Conservation (phyloP, 2,329 filamentous ascomycete genomes). For the Colletotrichum lentis region DNA sequence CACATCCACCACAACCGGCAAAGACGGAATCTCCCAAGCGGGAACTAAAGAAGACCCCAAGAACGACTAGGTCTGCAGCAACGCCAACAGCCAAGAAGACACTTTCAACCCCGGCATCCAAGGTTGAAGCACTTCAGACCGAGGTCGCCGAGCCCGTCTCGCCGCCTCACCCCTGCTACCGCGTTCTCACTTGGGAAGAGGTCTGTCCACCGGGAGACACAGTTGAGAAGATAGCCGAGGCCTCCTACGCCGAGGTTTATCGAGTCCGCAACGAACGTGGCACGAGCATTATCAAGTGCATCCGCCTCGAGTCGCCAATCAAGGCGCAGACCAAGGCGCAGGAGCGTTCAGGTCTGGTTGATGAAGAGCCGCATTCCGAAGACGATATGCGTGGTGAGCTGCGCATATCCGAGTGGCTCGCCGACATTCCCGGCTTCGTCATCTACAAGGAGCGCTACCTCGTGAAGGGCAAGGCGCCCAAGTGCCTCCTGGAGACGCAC, state of each 20-base stretch:
- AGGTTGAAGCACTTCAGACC: background rate
- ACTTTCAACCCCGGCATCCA: background rate
- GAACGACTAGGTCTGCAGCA: background rate
- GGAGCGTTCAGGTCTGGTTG: conserved; percentile 61
- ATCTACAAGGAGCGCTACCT: conserved; percentile 71
- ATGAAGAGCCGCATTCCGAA: conserved; percentile 65
- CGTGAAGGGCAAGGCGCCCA: conserved; percentile 63
- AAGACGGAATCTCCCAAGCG: conserved; percentile 2
- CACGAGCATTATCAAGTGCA: conserved; percentile 71
- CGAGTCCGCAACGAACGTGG: conserved; percentile 66
- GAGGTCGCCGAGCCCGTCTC: background rate
- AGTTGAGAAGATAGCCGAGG: conserved; percentile 72
- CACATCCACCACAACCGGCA: conserved; percentile 6
- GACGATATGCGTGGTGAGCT: conserved; percentile 66
- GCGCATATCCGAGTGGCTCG: conserved; percentile 69
- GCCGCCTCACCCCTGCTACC: conserved; percentile 45
- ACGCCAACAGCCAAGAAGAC: background rate
- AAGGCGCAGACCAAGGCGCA: conserved; percentile 66
- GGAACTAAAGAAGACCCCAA: conserved; percentile 12
- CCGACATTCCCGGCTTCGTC: conserved; percentile 71
- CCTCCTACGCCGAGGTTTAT: conserved; percentile 73
- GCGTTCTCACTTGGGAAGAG: conserved; percentile 64
- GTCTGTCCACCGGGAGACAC: conserved; percentile 61
- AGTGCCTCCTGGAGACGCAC: conserved; percentile 66
- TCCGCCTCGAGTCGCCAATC: conserved; percentile 66